phyloP scores from a whole-genome alignment of 1,284 basidiomycete species.

The Spongispora temasekensis region DNA sequence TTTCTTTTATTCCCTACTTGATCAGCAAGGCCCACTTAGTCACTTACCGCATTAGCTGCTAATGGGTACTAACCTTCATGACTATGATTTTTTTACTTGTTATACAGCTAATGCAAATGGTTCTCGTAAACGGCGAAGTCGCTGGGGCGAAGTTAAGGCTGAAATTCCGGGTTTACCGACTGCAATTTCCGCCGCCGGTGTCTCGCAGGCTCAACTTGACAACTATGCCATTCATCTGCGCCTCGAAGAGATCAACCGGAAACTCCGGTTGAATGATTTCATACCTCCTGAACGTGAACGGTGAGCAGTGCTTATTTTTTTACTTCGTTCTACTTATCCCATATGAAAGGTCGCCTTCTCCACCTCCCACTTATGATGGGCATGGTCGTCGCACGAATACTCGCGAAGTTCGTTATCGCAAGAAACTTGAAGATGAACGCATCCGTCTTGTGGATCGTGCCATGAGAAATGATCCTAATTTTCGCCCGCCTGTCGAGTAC shows the following conservation, averaged over 20 bases:
- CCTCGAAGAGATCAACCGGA: conserved; percentile 96
- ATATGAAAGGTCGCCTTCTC: conserved; percentile 82
- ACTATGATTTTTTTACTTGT: conserved; percentile 42
- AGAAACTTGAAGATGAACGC: conserved; percentile 97
- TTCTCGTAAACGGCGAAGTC: conserved; percentile 89
- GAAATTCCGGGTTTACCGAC: conserved; percentile 91
- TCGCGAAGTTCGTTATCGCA: conserved; percentile 95
- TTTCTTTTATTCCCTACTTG: conserved; percentile 26
- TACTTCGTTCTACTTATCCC: conserved; percentile 19
- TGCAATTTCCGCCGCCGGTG: conserved; percentile 87
- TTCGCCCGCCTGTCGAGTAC: conserved; percentile 94
- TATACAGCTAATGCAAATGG: conserved; percentile 72
- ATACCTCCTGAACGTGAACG: conserved; percentile 95
- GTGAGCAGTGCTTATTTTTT: conserved; percentile 39
- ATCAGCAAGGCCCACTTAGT: conserved; percentile 38
- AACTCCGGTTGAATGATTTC: conserved; percentile 91
- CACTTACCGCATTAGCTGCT: conserved; percentile 49
- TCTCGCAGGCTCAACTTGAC: conserved; percentile 91
- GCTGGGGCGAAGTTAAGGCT: conserved; percentile 91
- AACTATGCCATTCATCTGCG: conserved; percentile 94
- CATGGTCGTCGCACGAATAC: conserved; percentile 98
- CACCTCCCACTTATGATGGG: conserved; percentile 95
- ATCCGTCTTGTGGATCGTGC: conserved; percentile 92
- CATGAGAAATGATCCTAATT: conserved; percentile 97
- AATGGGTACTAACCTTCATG: conserved; percentile 58